A percentile compares a stretch with the other conserved stretches of the same genome.
These are phyloP conservation scores for Cystobasidium tubakii DNA, from an alignment of 768 basidiomycete genomes.

Conservation along the genomic window DNA sequence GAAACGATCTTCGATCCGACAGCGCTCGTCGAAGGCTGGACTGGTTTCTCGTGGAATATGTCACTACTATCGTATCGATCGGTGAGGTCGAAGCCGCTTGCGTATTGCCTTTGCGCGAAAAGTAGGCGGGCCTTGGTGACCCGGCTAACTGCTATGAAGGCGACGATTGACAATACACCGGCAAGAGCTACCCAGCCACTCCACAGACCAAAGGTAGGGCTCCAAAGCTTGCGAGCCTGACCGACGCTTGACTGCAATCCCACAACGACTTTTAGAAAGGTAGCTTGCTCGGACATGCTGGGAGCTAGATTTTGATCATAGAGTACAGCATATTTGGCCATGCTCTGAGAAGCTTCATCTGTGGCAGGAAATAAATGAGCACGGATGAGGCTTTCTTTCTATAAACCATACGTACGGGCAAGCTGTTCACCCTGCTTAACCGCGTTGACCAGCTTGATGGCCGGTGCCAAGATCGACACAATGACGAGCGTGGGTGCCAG, in stretches of 20 bases:
- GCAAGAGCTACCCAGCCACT: conserved; percentile 20
- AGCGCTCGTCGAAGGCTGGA: neutral
- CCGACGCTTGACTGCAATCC: neutral
- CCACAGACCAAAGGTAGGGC: neutral
- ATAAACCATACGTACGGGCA: neutral
- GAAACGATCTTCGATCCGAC: neutral
- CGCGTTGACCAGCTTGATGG: conserved; percentile 1
- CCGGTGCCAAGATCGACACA: conserved; percentile 10
- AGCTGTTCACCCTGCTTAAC: neutral
- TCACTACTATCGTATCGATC: neutral
- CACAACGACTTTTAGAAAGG: neutral
- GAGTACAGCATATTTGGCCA: neutral
- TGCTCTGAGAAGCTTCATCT: neutral
- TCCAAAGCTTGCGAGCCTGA: neutral
- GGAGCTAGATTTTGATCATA: conserved; percentile 4
- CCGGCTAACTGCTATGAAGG: conserved; percentile 14
- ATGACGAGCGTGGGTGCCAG: neutral
- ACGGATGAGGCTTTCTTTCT: no score
- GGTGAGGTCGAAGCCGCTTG: neutral
- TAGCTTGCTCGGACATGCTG: conserved; percentile 2
- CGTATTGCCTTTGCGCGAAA: conserved; percentile 2
- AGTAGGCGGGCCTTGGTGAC: conserved; percentile 27
- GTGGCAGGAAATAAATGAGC: no score
- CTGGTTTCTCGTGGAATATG: neutral
- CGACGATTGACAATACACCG: neutral